These are phyloP conservation scores for Ceratocystis cacaofunesta DNA, from an alignment of 2,329 filamentous ascomycete genomes.

Conservation along the genomic window DNA sequence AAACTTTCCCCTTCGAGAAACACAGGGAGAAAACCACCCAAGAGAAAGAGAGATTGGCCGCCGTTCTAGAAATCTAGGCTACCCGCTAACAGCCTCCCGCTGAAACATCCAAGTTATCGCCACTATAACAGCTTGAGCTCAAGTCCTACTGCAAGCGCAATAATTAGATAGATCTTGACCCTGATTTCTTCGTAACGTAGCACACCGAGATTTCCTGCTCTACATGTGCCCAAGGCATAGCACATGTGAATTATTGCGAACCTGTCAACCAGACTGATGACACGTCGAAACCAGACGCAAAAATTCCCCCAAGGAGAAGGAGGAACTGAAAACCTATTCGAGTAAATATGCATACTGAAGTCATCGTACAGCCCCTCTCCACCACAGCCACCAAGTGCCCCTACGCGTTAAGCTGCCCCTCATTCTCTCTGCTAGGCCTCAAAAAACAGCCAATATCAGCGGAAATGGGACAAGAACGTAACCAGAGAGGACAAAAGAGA, in stretches of 20 bases:
- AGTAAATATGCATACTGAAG: not conserved
- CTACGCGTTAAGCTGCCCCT: not conserved
- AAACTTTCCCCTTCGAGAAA: not conserved
- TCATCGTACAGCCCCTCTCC: constrained; percentile 6
- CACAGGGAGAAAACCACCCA: not conserved
- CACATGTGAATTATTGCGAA: not conserved
- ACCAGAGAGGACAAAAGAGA: not conserved
- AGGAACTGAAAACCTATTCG: not conserved
- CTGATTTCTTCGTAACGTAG: constrained; percentile 1
- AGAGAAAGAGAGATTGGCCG: not conserved
- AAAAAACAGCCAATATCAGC: constrained; percentile 1
- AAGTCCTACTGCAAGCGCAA: not conserved
- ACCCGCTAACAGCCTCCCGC: not conserved
- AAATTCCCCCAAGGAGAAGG: not conserved
- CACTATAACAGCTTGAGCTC: not conserved
- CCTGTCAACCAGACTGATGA: not conserved
- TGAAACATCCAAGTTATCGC: not conserved
- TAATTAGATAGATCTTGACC: not conserved
- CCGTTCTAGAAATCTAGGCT: not conserved
- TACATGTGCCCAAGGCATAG: not conserved
- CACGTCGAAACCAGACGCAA: not conserved
- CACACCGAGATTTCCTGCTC: not conserved
- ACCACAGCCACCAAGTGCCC: constrained; percentile 4
- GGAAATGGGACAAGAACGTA: not conserved
- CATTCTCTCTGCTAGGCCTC: not conserved